These are phyloP conservation scores for Pneumocystis sp. DNA, from an alignment of 1,139 yeast genomes.

Conservation along the genomic window DNA sequence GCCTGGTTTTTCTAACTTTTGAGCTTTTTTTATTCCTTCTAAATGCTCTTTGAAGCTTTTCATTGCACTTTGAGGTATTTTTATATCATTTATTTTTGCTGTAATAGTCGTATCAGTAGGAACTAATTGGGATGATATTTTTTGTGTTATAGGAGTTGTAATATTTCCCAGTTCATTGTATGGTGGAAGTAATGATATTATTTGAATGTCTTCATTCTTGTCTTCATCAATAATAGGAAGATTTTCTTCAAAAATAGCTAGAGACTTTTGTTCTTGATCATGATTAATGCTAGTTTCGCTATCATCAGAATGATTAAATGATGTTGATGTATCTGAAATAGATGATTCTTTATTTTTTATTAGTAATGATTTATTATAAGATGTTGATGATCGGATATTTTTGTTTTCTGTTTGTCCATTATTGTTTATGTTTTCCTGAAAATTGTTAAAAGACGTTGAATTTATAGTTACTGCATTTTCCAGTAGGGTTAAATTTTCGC, in stretches of 20 bases:
- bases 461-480: background rate
- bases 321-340: background rate
- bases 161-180: background rate
- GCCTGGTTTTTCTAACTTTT: background rate
- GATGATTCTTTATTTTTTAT: background rate
- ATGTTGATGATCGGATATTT: background rate
- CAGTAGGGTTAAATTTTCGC: background rate
- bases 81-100: slow-evolving; percentile 3
- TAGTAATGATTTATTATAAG: background rate
- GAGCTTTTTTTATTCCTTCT: background rate
- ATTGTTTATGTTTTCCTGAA: background rate
- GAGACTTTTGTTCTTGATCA: background rate
- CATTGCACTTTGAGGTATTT: slow-evolving; percentile 6
- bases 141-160: background rate
- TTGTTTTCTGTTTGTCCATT: background rate
- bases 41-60: slow-evolving; percentile 1
- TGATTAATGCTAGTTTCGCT: background rate
- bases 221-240: background rate
- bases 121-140: background rate
- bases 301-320: background rate
- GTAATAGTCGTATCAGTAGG: slow-evolving; percentile 4
- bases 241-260: background rate
- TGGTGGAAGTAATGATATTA: background rate
- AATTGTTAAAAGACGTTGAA: background rate
- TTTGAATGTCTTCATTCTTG: background rate